A percentile compares a stretch with the other conserved stretches of the same genome.
Evolutionary conservation across 768 basidiomycete genomes (phyloP).

Genomic region (Cyclocybe cylindracea): DNA sequence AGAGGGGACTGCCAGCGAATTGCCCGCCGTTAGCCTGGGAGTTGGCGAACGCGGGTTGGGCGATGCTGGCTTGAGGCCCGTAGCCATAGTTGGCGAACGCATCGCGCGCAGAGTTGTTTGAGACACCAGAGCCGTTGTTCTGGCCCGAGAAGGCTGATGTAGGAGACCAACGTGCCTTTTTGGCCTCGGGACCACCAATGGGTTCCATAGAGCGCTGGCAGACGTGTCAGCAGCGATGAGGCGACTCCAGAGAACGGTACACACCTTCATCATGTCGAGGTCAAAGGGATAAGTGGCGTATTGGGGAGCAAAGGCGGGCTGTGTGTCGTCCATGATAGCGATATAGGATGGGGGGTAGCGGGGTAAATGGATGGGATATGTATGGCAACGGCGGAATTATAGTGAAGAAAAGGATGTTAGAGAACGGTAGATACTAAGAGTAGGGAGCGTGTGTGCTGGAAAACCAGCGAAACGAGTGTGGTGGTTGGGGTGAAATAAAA

Average conservation of each 20-base stretch:
- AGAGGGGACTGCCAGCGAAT: constrained; percentile 62
- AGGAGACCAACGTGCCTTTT: constrained; percentile 91
- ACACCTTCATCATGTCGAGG: constrained; percentile 91
- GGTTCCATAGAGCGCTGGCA: constrained; percentile 83
- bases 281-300: constrained; percentile 77
- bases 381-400: constrained; percentile 48
- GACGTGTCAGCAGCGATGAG: constrained; percentile 5
- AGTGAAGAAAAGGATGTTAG: constrained; percentile 48
- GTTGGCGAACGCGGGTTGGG: constrained; percentile 54
- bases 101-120: constrained; percentile 51
- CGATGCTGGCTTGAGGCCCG: constrained; percentile 68
- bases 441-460: constrained; percentile 51
- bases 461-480: constrained; percentile 45
- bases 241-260: constrained; percentile 15
- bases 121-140: constrained; percentile 32
- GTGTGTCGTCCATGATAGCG: constrained; percentile 70
- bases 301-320: constrained; percentile 67
- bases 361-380: constrained; percentile 44
- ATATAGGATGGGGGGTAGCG: constrained; percentile 26
- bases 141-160: constrained; percentile 49
- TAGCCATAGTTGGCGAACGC: constrained; percentile 89
- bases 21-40: constrained; percentile 44
- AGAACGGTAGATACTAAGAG: constrained; percentile 50
- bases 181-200: constrained; percentile 78
- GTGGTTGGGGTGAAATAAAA: constrained; percentile 38